A percentile compares a stretch with the other conserved stretches of the same genome.
These are phyloP conservation scores for Nicotiana knightiana DNA, from an alignment of 257 asterid species.

Conservation along the genomic window DNA sequence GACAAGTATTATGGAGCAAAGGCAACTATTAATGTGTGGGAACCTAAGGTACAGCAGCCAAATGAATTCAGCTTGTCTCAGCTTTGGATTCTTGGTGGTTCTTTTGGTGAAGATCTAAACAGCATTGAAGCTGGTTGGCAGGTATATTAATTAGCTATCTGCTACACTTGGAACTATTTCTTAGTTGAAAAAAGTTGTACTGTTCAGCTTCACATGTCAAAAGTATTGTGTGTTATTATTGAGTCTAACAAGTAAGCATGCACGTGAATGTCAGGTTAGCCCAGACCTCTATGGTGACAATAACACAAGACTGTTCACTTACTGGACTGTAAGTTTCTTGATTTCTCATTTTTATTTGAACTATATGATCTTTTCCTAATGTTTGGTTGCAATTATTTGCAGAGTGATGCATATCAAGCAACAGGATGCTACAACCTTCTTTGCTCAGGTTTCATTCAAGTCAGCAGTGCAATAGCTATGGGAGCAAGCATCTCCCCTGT, in stretches of 20 bases:
- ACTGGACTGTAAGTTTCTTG: slow-evolving; percentile 21
- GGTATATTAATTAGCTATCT: slow-evolving; percentile 31
- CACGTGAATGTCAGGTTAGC: slow-evolving; percentile 50
- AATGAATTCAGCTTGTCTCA: slow-evolving; percentile 85
- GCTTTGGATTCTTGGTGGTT: slow-evolving; percentile 83
- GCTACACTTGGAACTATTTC: background rate
- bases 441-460: slow-evolving; percentile 91
- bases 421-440: slow-evolving; percentile 94
- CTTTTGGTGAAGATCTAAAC: slow-evolving; percentile 81
- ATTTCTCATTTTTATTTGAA: background rate
- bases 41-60: slow-evolving; percentile 74
- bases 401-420: slow-evolving; percentile 97
- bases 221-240: slow-evolving; percentile 5
- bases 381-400: slow-evolving; percentile 10
- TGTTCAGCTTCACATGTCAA: background rate
- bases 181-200: background rate
- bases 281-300: slow-evolving; percentile 35
- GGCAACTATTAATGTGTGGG: slow-evolving; percentile 86
- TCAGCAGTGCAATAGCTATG: slow-evolving; percentile 79
- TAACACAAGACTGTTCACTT: slow-evolving; percentile 22
- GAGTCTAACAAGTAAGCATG: slow-evolving; percentile 13
- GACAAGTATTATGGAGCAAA: slow-evolving; percentile 70
- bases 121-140: slow-evolving; percentile 98
- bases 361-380: background rate
- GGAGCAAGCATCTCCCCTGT: slow-evolving; percentile 98